Evolutionary conservation across 768 basidiomycete species (phyloP).

Genomic region (Boletus reticuloceps): DNA sequence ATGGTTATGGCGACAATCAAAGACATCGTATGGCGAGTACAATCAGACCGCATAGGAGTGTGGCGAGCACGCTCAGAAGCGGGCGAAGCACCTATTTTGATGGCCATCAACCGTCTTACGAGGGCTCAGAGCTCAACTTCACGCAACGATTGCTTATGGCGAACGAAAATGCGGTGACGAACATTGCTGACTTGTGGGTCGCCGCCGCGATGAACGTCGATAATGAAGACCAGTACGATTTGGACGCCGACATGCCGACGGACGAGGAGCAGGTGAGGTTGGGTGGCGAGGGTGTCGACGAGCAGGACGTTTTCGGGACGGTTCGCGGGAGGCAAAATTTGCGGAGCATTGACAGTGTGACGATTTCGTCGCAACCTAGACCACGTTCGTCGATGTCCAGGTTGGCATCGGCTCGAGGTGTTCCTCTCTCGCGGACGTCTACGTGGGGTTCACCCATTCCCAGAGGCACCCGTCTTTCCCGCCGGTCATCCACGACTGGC

Average conservation of each 20-base stretch:
- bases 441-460: slow-evolving; percentile 32
- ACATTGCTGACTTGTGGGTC: slow-evolving; percentile 96
- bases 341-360: slow-evolving; percentile 15
- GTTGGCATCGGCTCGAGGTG: slow-evolving; percentile 25
- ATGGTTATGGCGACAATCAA: slow-evolving; percentile 65
- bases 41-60: slow-evolving; percentile 50
- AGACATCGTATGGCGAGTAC: slow-evolving; percentile 54
- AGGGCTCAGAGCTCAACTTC: slow-evolving; percentile 69
- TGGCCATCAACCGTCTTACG: slow-evolving; percentile 39
- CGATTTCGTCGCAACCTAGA: slow-evolving; percentile 21
- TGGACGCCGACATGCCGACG: slow-evolving; percentile 28
- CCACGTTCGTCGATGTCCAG: slow-evolving; percentile 24
- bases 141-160: slow-evolving; percentile 87
- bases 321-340: slow-evolving; percentile 17
- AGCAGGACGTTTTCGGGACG: slow-evolving; percentile 27
- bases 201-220: slow-evolving; percentile 97
- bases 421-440: slow-evolving; percentile 27
- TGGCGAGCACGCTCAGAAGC: slow-evolving; percentile 49
- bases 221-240: slow-evolving; percentile 75
- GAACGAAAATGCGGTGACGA: slow-evolving; percentile 92
- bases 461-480: slow-evolving; percentile 37
- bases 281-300: slow-evolving; percentile 43
- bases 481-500: slow-evolving; percentile 53
- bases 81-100: slow-evolving; percentile 48
- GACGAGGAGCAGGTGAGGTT: slow-evolving; percentile 25